phyloP scores from a whole-genome alignment of 2,329 filamentous ascomycete genomes.

The Pseudogymnoascus sp. region DNA sequence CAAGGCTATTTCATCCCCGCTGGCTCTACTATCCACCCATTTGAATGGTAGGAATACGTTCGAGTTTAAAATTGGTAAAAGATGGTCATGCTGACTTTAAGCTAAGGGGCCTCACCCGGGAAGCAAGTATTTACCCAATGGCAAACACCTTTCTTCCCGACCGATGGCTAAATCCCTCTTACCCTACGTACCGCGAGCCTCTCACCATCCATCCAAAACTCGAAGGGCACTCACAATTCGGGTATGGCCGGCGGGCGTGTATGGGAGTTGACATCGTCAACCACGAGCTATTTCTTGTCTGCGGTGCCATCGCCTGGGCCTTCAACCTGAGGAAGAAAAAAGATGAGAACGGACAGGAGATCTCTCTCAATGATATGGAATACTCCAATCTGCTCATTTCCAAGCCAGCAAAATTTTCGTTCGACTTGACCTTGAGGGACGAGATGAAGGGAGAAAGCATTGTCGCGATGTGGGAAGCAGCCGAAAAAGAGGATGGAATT shows the following conservation, averaged over 20 bases:
- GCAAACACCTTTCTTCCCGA: slow-evolving; percentile 56
- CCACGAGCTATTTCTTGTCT: slow-evolving; percentile 47
- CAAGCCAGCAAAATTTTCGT: slow-evolving; percentile 41
- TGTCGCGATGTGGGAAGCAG: slow-evolving; percentile 23
- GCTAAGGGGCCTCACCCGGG: slow-evolving; percentile 46
- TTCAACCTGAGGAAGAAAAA: slow-evolving; percentile 34
- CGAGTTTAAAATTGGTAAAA: neutral
- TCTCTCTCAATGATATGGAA: slow-evolving; percentile 16
- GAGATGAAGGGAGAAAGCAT: slow-evolving; percentile 33
- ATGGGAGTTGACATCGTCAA: slow-evolving; percentile 56
- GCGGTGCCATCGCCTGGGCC: slow-evolving; percentile 42
- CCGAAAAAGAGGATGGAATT: neutral
- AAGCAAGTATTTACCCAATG: slow-evolving; percentile 52
- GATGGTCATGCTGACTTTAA: neutral
- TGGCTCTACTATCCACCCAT: slow-evolving; percentile 44
- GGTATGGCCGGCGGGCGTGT: slow-evolving; percentile 56
- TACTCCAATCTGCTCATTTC: slow-evolving; percentile 34
- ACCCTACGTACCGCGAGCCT: slow-evolving; percentile 58
- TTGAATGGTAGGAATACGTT: slow-evolving; percentile 39
- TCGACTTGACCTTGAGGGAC: slow-evolving; percentile 38
- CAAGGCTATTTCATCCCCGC: slow-evolving; percentile 47
- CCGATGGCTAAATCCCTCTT: slow-evolving; percentile 54
- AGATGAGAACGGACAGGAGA: slow-evolving; percentile 17
- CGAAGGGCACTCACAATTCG: slow-evolving; percentile 57
- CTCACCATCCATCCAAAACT: slow-evolving; percentile 56